Evolutionary conservation across 2,329 filamentous ascomycete species (phyloP).

Genomic region (Cercospora janseana): DNA sequence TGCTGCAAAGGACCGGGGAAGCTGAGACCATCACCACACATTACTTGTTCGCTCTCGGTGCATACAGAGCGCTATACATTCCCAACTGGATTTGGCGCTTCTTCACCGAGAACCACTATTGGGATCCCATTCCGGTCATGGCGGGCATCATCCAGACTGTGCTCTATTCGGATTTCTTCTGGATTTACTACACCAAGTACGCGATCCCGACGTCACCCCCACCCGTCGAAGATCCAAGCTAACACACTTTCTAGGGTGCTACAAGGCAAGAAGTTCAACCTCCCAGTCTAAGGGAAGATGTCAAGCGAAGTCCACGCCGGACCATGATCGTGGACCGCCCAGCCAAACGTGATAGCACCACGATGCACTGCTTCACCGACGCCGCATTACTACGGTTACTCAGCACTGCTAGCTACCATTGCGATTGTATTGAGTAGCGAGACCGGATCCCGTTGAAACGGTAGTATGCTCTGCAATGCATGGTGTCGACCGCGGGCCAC

Average conservation of each 20-base stretch:
- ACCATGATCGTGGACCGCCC: too few relatives aligned
- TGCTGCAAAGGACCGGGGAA: constrained; percentile 95
- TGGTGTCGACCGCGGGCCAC: too few relatives aligned
- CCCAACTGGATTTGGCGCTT: constrained; percentile 98
- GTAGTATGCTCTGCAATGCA: too few relatives aligned
- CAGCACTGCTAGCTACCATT: too few relatives aligned
- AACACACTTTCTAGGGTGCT: constrained; percentile 44
- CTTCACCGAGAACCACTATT: constrained; percentile 63
- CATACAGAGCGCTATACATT: constrained; percentile 92
- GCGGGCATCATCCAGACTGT: constrained; percentile 92
- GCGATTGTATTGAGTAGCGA: too few relatives aligned
- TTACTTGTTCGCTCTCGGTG: constrained; percentile 89
- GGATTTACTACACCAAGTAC: constrained; percentile 96
- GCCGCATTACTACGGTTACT: too few relatives aligned
- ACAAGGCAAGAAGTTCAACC: constrained; percentile 55
- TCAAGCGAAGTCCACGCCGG: too few relatives aligned
- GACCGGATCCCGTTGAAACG: too few relatives aligned
- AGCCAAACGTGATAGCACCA: too few relatives aligned
- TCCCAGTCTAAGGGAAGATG: constrained; percentile 55
- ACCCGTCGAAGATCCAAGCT: neutral
- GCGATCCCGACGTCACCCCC: constrained; percentile 31
- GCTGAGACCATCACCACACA: constrained; percentile 99
- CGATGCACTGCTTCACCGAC: too few relatives aligned
- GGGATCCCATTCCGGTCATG: constrained; percentile 82
- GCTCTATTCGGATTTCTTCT: constrained; percentile 98